Evolutionary conservation across 306 rosid genomes (phyloP).

Genomic region (Dalbergia cultrata): DNA sequence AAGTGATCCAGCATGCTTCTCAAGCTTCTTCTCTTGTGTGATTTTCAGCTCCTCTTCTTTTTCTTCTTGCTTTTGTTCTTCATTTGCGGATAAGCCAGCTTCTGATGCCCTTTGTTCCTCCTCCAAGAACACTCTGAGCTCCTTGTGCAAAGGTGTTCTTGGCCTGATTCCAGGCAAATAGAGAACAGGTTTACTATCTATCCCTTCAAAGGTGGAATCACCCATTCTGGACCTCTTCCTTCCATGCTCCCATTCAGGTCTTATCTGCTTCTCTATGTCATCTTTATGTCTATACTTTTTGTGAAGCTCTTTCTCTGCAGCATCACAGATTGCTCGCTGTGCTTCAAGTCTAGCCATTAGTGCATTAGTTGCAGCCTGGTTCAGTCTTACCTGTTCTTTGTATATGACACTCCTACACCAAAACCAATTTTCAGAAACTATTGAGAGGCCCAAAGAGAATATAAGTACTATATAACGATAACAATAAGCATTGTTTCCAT

Average conservation of each 20-base stretch:
- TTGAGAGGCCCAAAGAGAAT: background rate
- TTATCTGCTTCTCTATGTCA: conserved; percentile 81
- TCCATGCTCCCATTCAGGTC: conserved; percentile 82
- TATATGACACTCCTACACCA: conserved; percentile 84
- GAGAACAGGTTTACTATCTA: conserved; percentile 56
- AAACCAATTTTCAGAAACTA: conserved; percentile 21
- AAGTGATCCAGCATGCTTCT: conserved; percentile 53
- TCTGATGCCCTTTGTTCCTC: conserved; percentile 83
- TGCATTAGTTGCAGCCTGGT: conserved; percentile 87
- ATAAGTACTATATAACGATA: background rate
- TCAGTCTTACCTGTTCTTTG: conserved; percentile 94
- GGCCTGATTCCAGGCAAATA: conserved; percentile 68
- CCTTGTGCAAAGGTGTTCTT: conserved; percentile 77
- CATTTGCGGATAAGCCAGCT: conserved; percentile 60
- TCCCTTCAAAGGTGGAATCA: conserved; percentile 61
- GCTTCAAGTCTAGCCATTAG: conserved; percentile 98
- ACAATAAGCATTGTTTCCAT: background rate
- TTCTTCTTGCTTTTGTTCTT: conserved; percentile 55
- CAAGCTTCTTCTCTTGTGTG: conserved; percentile 48
- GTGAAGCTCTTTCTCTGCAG: conserved; percentile 89
- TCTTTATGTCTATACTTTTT: conserved; percentile 73
- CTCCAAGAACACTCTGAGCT: conserved; percentile 84
- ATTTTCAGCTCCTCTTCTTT: conserved; percentile 50
- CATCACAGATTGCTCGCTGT: conserved; percentile 80
- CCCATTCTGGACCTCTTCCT: conserved; percentile 90